A percentile compares a stretch with the other conserved stretches of the same genome.
These are phyloP conservation scores for Colletotrichum sp. DNA, from an alignment of 2,329 filamentous ascomycete genomes.

Conservation along the genomic window DNA sequence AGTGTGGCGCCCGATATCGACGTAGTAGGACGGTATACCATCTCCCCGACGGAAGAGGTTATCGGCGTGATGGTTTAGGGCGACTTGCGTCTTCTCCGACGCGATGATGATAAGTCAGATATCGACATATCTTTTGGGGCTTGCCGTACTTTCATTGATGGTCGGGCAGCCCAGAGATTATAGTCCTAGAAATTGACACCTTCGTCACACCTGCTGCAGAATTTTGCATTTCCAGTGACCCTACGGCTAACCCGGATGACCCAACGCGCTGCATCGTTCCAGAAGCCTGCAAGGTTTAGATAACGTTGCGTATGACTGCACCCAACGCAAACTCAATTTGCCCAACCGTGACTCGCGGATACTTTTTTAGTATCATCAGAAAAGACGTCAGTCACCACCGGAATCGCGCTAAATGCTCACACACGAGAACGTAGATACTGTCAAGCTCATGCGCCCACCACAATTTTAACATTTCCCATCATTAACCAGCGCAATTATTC, in stretches of 20 bases:
- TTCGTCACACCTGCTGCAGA: neutral
- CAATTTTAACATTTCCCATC: neutral
- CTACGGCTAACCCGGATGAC: neutral
- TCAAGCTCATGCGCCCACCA: neutral
- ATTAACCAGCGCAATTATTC: neutral
- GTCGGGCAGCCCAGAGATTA: neutral
- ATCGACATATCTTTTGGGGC: neutral
- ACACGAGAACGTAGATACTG: neutral
- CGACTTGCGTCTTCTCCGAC: constrained; percentile 20
- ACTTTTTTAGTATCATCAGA: neutral
- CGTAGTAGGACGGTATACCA: constrained; percentile 21
- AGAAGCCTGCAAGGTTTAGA: neutral
- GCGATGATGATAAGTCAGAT: constrained; percentile 13
- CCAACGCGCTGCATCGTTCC: neutral
- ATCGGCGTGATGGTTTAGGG: constrained; percentile 17
- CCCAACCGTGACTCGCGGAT: neutral
- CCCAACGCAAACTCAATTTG: neutral
- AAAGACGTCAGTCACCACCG: neutral
- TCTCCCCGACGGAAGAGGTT: constrained; percentile 14
- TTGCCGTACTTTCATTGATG: constrained; percentile 3
- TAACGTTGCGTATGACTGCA: neutral
- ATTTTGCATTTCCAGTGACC: neutral
- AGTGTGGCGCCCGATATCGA: constrained; percentile 13
- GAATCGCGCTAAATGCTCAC: neutral
- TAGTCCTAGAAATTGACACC: neutral